Evolutionary conservation across 169 alveolate genomes (phyloP).

Genomic region (Condylostoma magnum): DNA sequence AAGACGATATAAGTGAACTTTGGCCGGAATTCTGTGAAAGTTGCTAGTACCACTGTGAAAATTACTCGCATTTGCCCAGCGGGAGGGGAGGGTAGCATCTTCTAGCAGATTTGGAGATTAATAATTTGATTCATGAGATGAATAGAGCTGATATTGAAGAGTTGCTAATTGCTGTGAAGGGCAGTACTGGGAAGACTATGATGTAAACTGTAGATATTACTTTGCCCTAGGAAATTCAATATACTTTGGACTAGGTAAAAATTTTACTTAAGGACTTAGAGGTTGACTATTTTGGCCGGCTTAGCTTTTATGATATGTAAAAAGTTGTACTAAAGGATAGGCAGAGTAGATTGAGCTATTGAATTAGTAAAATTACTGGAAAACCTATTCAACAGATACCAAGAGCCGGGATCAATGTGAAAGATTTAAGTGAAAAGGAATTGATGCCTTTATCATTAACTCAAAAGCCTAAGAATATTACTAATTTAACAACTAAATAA

Average conservation of each 20-base stretch:
- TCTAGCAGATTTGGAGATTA: constrained; percentile 72
- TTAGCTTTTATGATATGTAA: constrained; percentile 71
- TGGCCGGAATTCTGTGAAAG: constrained; percentile 59
- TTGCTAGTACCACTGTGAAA: constrained; percentile 66
- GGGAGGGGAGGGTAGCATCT: constrained; percentile 78
- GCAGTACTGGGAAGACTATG: constrained; percentile 79
- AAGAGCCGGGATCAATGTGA: constrained; percentile 63
- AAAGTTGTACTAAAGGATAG: constrained; percentile 79
- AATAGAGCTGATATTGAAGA: constrained; percentile 71
- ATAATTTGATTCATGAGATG: constrained; percentile 65
- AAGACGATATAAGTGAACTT: constrained; percentile 55
- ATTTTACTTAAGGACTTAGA: constrained; percentile 57
- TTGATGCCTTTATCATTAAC: constrained; percentile 62
- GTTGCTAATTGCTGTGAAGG: constrained; percentile 71
- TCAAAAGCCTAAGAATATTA: constrained; percentile 35
- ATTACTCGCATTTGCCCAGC: constrained; percentile 71
- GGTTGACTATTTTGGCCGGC: constrained; percentile 79
- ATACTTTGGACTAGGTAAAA: constrained; percentile 60
- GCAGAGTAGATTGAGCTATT: constrained; percentile 77
- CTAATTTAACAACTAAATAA: constrained; percentile 28
- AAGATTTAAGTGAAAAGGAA: constrained; percentile 61
- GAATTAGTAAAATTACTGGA: constrained; percentile 75
- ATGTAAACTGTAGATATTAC: constrained; percentile 62
- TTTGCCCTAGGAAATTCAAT: constrained; percentile 71
- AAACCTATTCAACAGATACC: constrained; percentile 77